phyloP scores from a whole-genome alignment of 2,329 filamentous ascomycete species.

The Diaporthe citrichinensis region DNA sequence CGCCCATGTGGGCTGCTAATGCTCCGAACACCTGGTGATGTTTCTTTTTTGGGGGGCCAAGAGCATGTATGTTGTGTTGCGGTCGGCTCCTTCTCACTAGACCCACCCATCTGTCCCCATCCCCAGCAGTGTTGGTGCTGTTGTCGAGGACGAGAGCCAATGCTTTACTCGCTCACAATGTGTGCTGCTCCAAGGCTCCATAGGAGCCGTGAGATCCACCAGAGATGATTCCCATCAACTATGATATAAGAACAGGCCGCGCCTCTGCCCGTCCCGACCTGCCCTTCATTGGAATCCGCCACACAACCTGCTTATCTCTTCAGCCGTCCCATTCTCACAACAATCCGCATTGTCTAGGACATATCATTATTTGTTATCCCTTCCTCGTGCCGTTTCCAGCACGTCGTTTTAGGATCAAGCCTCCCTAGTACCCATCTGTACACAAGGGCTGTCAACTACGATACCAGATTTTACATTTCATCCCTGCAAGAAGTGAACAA shows the following conservation, averaged over 20 bases:
- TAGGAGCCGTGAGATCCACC: neutral
- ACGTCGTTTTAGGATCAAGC: neutral
- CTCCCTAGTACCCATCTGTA: neutral
- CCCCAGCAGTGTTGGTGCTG: conserved; percentile 14
- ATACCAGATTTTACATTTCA: neutral
- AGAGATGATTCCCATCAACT: neutral
- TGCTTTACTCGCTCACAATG: neutral
- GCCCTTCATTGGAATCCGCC: neutral
- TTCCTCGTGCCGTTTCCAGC: neutral
- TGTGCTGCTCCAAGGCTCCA: conserved; percentile 3
- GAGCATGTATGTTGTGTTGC: conserved; percentile 13
- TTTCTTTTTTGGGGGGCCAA: conserved; percentile 24
- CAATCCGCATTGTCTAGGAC: neutral
- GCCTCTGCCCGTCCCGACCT: neutral
- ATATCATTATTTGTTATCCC: neutral
- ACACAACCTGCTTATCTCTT: neutral
- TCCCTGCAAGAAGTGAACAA: too few relatives aligned
- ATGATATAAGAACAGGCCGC: conserved; percentile 26
- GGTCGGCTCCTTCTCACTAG: conserved; percentile 19
- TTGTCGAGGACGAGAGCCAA: conserved; percentile 18
- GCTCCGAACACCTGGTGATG: conserved; percentile 15
- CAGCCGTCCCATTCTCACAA: neutral
- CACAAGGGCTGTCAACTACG: neutral
- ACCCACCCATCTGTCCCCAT: conserved; percentile 12
- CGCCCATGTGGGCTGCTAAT: conserved; percentile 22